Conservation (phyloP, 1,284 basidiomycete genomes). For the Pyrrhoderma noxium region DNA sequence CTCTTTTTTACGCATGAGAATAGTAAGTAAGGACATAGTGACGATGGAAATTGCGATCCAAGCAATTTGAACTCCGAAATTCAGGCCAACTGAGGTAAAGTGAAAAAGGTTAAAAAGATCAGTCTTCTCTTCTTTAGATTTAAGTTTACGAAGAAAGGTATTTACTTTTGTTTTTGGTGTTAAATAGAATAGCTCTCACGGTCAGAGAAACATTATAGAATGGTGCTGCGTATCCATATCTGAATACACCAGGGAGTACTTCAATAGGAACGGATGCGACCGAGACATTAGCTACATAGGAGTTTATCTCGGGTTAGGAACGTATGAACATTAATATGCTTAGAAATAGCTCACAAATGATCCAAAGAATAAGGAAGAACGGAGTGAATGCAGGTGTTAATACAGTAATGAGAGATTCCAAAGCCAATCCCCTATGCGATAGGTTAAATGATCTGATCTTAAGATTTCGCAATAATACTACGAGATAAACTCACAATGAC, state of each 20-base stretch:
- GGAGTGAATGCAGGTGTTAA: conserved; percentile 47
- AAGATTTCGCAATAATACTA: not conserved
- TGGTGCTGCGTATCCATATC: conserved; percentile 61
- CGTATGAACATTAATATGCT: not conserved
- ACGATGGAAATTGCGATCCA: conserved; percentile 49
- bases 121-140: not conserved
- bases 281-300: conserved; percentile 53
- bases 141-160: conserved; percentile 12
- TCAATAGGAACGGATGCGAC: conserved; percentile 58
- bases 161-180: conserved; percentile 54
- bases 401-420: conserved; percentile 56
- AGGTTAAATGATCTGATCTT: not conserved
- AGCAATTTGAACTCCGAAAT: conserved; percentile 51
- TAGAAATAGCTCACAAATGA: conserved; percentile 43
- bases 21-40: conserved; percentile 43
- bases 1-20: conserved; percentile 28
- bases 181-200: conserved; percentile 60
- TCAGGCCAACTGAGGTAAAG: conserved; percentile 50
- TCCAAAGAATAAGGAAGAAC: conserved; percentile 59
- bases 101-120: not conserved
- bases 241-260: conserved; percentile 58
- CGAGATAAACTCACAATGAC: conserved; percentile 43
- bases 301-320: not conserved
- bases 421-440: conserved; percentile 41
- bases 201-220: conserved; percentile 64